These are phyloP conservation scores for Cytospora paraplurivora DNA, from an alignment of 2,329 filamentous ascomycete genomes.

Conservation along the genomic window DNA sequence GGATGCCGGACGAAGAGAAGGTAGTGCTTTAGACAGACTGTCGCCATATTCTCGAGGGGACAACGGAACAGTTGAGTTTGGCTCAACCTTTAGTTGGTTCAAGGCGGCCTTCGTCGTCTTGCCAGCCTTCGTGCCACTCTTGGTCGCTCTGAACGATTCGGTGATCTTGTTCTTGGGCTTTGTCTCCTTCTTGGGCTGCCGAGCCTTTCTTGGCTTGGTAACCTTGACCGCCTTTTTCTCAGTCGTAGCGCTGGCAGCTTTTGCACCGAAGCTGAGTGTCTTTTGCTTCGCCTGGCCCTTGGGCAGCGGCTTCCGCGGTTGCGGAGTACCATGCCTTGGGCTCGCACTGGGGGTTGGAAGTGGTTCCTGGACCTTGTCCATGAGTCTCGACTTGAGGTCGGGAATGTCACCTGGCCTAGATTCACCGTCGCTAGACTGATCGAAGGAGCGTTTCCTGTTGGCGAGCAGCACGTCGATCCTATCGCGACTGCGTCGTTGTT, in stretches of 20 bases:
- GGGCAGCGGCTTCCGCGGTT: conserved; percentile 43
- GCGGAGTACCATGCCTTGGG: conserved; percentile 48
- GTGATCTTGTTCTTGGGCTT: conserved; percentile 44
- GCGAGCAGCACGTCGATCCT: conserved; percentile 48
- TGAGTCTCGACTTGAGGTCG: conserved; percentile 43
- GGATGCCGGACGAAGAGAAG: conserved; percentile 33
- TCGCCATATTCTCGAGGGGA: conserved; percentile 30
- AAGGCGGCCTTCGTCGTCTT: conserved; percentile 31
- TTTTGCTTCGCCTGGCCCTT: conserved; percentile 52
- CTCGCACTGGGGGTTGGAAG: conserved; percentile 62
- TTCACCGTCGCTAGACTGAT: conserved; percentile 24
- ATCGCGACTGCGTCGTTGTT: conserved; percentile 41
- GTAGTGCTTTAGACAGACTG: conserved; percentile 29
- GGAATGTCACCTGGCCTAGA: conserved; percentile 7
- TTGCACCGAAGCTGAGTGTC: conserved; percentile 48
- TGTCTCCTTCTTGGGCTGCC: conserved; percentile 40
- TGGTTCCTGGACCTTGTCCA: conserved; percentile 48
- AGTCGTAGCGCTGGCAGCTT: conserved; percentile 35
- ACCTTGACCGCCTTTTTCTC: conserved; percentile 33
- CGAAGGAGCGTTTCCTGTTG: conserved; percentile 34
- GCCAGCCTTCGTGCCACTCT: conserved; percentile 37
- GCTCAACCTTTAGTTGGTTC: conserved; percentile 31
- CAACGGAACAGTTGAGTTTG: conserved; percentile 32
- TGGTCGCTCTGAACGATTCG: conserved; percentile 49
- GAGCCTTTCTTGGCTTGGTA: conserved; percentile 37